Evolutionary conservation across 495 filamentous ascomycete genomes (phyloP).

Genomic region (Friedmanniomyces simplex): DNA sequence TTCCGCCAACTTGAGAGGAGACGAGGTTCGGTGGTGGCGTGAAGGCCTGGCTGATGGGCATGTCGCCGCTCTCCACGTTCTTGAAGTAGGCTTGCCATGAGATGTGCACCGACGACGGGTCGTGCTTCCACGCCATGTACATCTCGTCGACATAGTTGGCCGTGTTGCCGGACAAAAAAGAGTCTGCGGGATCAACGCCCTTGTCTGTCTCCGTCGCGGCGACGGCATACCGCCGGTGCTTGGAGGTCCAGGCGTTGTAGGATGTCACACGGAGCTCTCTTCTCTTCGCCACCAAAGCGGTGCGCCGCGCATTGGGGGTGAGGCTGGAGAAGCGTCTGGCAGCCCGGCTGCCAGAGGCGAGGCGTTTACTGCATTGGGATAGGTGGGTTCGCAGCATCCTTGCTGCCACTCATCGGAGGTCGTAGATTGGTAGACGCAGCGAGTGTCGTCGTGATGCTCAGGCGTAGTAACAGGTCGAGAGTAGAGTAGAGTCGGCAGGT

Average conservation of each 20-base stretch:
- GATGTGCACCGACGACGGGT: constrained; percentile 86
- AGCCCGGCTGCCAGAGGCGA: constrained; percentile 23
- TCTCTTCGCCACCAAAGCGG: constrained; percentile 15
- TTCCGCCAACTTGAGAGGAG: constrained; percentile 70
- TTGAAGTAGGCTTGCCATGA: constrained; percentile 99
- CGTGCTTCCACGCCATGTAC: constrained; percentile 94
- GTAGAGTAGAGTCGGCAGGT: background rate
- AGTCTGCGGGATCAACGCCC: constrained; percentile 73
- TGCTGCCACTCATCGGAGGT: constrained; percentile 10
- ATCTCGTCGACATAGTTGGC: constrained; percentile 99
- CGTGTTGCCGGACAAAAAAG: constrained; percentile 85
- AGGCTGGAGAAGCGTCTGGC: constrained; percentile 24
- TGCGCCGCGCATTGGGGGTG: constrained; percentile 14
- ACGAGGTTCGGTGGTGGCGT: constrained; percentile 87
- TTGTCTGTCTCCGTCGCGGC: constrained; percentile 45
- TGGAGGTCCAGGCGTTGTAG: constrained; percentile 28
- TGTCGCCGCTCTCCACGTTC: constrained; percentile 96
- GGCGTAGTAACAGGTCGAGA: background rate
- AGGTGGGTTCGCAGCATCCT: constrained; percentile 32
- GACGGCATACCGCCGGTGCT: constrained; percentile 42
- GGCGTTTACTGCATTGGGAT: constrained; percentile 27
- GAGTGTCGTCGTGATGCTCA: background rate
- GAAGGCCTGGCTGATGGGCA: constrained; percentile 95
- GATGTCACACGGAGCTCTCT: constrained; percentile 29
- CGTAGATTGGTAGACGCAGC: background rate